Base-by-base conservation (phyloP, 1,139 yeast species). In the Magnusiomyces fungicola region DNA sequence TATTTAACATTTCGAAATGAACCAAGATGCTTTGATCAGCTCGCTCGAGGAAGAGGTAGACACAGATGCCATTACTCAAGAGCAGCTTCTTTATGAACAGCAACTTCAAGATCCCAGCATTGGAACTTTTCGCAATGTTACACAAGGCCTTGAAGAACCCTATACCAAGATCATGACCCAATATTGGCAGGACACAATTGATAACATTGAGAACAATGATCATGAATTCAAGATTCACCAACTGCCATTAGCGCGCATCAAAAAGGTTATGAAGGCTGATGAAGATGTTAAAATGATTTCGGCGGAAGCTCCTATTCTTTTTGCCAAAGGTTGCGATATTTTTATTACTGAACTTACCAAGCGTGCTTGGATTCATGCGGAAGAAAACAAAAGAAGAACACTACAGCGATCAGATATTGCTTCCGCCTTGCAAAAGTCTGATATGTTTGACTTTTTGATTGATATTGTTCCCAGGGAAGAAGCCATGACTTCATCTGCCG, bases 361-460 rank as follows among this genome's bases (percentile, higher is more conserved):
- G 97, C 75, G 98, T 53, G 97, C 98, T 2, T 92, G 98, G 98
- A 88, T 92, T 55, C 96, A 90, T 60, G 97, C 97, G 1, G 97
- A 92, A 65, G 96, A 88, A 61, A 88, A 87, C 69, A 92, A 92
- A 64, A 77, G 98, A 57, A 74, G 98, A 56, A 92, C 98, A 10
- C 70, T 92, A 53, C 98, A 92, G 68, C 83, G 90, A 61, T 83
- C 90, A 1, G 98, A 92, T 64, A 89, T 92, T 55, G 96, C 97
- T 1, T 94, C 95, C 34, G 98, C 98, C 1, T 73, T 92, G 54
- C 94, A 92, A 55, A 88, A 87, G 64, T 81, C 92, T 49, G 98
- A 92, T 66, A 90, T 92, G 96, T 92, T 90, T 73, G 98, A 92
- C 64, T 92, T 92, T 63, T 70, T 92, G 52, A 92, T 92, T 58